Evolutionary conservation across 768 basidiomycete genomes (phyloP).

Genomic region (Podaxis sp.): DNA sequence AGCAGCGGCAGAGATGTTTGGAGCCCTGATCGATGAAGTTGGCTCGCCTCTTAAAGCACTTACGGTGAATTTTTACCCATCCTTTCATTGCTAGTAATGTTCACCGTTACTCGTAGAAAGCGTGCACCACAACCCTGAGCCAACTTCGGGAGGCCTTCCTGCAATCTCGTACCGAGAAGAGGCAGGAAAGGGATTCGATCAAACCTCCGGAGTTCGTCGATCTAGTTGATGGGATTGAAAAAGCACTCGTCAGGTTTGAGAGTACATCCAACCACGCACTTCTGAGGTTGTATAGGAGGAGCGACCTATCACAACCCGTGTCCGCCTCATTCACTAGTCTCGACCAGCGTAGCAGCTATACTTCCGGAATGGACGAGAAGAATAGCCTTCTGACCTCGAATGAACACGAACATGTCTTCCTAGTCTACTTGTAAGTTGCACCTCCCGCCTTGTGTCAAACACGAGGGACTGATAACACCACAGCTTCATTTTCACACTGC

Average conservation of each 20-base stretch:
- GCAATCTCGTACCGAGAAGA: constrained; percentile 33
- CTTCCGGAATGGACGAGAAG: constrained; percentile 23
- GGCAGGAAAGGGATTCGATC: constrained; percentile 30
- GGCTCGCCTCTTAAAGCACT: constrained; percentile 74
- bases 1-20: constrained; percentile 73
- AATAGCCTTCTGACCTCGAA: constrained; percentile 37
- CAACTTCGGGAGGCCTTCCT: constrained; percentile 67
- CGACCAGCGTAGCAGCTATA: not conserved
- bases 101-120: constrained; percentile 37
- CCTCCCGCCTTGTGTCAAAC: not conserved
- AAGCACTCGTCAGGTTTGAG: constrained; percentile 71
- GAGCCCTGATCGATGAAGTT: constrained; percentile 75
- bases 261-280: constrained; percentile 84
- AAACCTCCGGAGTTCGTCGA: constrained; percentile 61
- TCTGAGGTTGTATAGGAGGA: constrained; percentile 66
- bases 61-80: constrained; percentile 46
- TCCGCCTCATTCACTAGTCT: constrained; percentile 23
- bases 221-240: constrained; percentile 64
- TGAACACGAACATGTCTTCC: constrained; percentile 82
- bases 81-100: not conserved
- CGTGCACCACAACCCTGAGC: constrained; percentile 59
- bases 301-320: constrained; percentile 30
- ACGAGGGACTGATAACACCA: constrained; percentile 4
- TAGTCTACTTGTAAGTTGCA: constrained; percentile 83
- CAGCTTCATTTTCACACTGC: constrained; percentile 94